Evolutionary conservation across 352 stramenopile genomes (phyloP).

Genomic region (Lagenidium giganteum): DNA sequence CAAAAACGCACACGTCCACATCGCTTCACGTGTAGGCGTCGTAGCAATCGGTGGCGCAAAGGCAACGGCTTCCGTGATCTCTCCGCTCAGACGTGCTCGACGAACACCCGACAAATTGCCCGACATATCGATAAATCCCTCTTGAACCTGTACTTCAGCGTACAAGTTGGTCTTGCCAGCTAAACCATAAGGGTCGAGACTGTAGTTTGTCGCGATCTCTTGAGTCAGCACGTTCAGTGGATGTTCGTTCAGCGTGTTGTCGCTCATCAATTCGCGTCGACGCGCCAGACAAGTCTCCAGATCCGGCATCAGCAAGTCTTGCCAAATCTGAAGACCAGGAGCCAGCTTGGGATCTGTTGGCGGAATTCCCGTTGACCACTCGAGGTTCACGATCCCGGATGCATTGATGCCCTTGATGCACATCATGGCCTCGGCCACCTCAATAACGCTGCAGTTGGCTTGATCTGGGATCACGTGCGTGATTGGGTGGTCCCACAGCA

Average conservation of each 20-base stretch:
- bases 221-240: background rate
- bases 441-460: background rate
- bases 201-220: constrained; percentile 4
- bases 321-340: background rate
- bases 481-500: background rate
- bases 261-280: background rate
- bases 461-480: constrained; percentile 4
- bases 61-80: no score
- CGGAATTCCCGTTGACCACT: background rate
- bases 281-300: background rate
- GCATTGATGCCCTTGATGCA: constrained; percentile 8
- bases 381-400: constrained; percentile 2
- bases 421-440: constrained; percentile 5
- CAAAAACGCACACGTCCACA: constrained; percentile 4
- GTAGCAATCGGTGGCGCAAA: no score
- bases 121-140: constrained; percentile 3
- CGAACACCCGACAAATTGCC: constrained; percentile 2
- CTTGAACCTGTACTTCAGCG: background rate
- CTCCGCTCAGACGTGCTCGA: no score
- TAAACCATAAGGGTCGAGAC: background rate
- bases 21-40: background rate
- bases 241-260: background rate
- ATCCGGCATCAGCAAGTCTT: background rate
- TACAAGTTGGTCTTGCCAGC: constrained; percentile 6
- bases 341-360: background rate